Evolutionary conservation across 2,329 filamentous ascomycete species (phyloP).

Genomic region (Colletotrichum higginsianum): DNA sequence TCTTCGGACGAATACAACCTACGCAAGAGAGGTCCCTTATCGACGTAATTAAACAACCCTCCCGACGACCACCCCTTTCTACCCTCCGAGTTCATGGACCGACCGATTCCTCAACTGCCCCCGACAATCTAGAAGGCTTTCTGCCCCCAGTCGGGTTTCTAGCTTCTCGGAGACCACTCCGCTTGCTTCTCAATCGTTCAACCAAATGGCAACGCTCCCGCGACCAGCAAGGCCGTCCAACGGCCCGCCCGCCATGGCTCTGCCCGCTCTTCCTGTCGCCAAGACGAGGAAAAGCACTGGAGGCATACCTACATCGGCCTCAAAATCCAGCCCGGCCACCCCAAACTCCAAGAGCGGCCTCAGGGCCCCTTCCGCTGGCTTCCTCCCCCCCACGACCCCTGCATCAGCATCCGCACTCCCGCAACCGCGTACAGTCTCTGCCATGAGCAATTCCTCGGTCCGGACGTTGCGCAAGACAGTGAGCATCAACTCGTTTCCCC

Average conservation of each 20-base stretch:
- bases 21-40: constrained; percentile 24
- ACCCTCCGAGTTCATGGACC: constrained; percentile 50
- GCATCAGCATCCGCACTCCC: constrained; percentile 69
- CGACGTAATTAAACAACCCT: constrained; percentile 29
- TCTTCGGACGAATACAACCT: constrained; percentile 38
- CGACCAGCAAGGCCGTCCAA: constrained; percentile 77
- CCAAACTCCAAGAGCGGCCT: constrained; percentile 70
- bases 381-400: constrained; percentile 66
- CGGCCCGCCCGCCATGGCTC: constrained; percentile 78
- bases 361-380: constrained; percentile 72
- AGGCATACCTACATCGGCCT: constrained; percentile 59
- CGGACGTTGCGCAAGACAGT: constrained; percentile 88
- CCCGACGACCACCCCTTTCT: constrained; percentile 24
- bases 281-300: constrained; percentile 80
- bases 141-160: constrained; percentile 25
- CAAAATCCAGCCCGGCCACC: constrained; percentile 61
- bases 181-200: constrained; percentile 34
- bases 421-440: constrained; percentile 68
- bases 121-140: constrained; percentile 33
- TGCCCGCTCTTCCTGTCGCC: constrained; percentile 80
- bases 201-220: constrained; percentile 70
- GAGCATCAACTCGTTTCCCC: constrained; percentile 94
- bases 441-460: constrained; percentile 68
- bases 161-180: constrained; percentile 17
- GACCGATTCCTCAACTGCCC: constrained; percentile 42